Conservation (phyloP, 2,329 filamentous ascomycete species). For the Mariannaea elegans region DNA sequence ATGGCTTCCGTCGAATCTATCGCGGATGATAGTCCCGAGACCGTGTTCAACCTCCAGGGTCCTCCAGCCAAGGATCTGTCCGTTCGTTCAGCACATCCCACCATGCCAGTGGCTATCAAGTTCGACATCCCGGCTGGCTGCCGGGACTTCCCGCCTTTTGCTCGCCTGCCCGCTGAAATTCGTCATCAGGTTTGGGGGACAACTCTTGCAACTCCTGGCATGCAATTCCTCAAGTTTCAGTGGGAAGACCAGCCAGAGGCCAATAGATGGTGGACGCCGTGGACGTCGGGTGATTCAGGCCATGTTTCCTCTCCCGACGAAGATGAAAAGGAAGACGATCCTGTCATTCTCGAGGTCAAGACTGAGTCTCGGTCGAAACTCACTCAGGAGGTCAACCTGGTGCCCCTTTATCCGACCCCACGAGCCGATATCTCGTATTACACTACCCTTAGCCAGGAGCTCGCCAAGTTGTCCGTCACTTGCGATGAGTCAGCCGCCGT, state of each 20-base stretch:
- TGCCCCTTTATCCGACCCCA: slow-evolving; percentile 39
- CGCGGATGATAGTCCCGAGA: slow-evolving; percentile 14
- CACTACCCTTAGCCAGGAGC: slow-evolving; percentile 39
- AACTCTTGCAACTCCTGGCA: slow-evolving; percentile 44
- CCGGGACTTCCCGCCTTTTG: slow-evolving; percentile 44
- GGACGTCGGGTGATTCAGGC: neutral
- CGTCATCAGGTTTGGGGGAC: slow-evolving; percentile 47
- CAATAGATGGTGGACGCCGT: slow-evolving; percentile 38
- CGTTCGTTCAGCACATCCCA: neutral
- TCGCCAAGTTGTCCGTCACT: slow-evolving; percentile 38
- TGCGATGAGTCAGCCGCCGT: slow-evolving; percentile 41
- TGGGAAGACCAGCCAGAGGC: slow-evolving; percentile 23
- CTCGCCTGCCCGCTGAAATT: slow-evolving; percentile 46
- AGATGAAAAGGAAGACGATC: slow-evolving; percentile 30
- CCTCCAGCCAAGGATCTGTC: neutral
- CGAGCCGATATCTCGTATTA: slow-evolving; percentile 47
- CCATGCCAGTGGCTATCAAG: slow-evolving; percentile 30
- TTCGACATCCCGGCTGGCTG: slow-evolving; percentile 45
- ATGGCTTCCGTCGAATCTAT: slow-evolving; percentile 15
- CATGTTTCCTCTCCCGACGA: slow-evolving; percentile 10
- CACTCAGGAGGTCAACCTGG: slow-evolving; percentile 30
- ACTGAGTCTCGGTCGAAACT: slow-evolving; percentile 31
- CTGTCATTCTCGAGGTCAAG: slow-evolving; percentile 35
- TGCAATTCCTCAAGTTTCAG: slow-evolving; percentile 47
- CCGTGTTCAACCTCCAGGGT: neutral